Evolutionary conservation across 192 early-diverging fungal genomes (phyloP).

Genomic region (Allomyces macrogynus): DNA sequence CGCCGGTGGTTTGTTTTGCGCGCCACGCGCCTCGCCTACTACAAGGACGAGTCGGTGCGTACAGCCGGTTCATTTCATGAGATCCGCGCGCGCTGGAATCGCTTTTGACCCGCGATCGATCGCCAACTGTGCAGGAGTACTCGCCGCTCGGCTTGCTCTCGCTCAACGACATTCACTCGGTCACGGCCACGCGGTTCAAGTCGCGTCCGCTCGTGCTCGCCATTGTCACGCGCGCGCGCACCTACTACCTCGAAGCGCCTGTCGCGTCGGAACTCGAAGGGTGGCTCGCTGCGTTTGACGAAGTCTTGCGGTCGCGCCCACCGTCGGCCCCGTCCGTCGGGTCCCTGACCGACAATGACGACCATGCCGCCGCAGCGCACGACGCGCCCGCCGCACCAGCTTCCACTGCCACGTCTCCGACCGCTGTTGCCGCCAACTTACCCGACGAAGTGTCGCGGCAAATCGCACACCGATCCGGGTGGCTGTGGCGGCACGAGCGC

Average conservation of each 20-base stretch:
- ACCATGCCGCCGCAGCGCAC: neutral
- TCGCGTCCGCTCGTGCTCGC: slow-evolving; percentile 20
- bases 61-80: neutral
- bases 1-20: slow-evolving; percentile 34
- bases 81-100: too few species aligned
- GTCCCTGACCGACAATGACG: neutral
- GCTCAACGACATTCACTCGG: slow-evolving; percentile 16
- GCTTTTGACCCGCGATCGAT: too few species aligned
- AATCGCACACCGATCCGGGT: neutral
- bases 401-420: neutral
- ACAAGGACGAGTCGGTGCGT: slow-evolving; percentile 27
- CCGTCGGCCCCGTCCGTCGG: neutral
- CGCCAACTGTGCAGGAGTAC: slow-evolving; percentile 34
- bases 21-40: slow-evolving; percentile 24
- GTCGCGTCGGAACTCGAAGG: slow-evolving; percentile 13
- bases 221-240: slow-evolving; percentile 22
- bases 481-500: neutral
- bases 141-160: slow-evolving; percentile 25
- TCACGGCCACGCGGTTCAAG: slow-evolving; percentile 22
- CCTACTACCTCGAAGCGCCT: slow-evolving; percentile 20
- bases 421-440: neutral
- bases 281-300: slow-evolving; percentile 12
- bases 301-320: neutral
- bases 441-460: neutral
- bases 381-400: neutral